Conservation (phyloP, 1,284 basidiomycete genomes). For the Ustilago vetiveriae region DNA sequence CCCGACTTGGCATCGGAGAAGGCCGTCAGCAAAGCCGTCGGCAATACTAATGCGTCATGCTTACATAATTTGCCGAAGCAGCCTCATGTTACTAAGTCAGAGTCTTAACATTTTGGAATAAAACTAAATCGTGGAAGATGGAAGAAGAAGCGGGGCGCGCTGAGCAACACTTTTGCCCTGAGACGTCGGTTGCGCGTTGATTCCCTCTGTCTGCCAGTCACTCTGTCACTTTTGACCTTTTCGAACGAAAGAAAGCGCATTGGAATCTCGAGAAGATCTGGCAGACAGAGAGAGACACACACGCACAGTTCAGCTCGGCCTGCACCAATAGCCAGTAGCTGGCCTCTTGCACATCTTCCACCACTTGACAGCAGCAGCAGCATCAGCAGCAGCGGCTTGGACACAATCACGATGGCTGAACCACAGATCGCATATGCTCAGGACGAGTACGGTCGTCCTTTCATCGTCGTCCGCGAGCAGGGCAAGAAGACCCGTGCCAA, state of each 20-base stretch:
- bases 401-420: slow-evolving; percentile 54
- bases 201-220: too few relatives aligned
- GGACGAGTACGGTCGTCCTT: slow-evolving; percentile 88
- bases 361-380: too few relatives aligned
- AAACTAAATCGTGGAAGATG: slow-evolving; percentile 25
- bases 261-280: background rate
- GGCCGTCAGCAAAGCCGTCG: too few relatives aligned
- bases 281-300: background rate
- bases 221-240: slow-evolving; percentile 27
- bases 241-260: slow-evolving; percentile 20
- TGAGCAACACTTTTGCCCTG: slow-evolving; percentile 16
- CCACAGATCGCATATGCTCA: slow-evolving; percentile 65
- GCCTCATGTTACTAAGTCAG: too few relatives aligned
- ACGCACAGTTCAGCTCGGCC: slow-evolving; percentile 18
- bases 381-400: background rate
- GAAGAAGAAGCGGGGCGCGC: slow-evolving; percentile 33
- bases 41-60: slow-evolving; percentile 12
- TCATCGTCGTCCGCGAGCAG: slow-evolving; percentile 96
- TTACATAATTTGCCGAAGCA: too few relatives aligned
- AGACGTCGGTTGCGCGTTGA: slow-evolving; percentile 6
- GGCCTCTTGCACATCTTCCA: too few relatives aligned
- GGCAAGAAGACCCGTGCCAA: slow-evolving; percentile 92
- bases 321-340: too few relatives aligned
- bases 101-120: slow-evolving; percentile 5
- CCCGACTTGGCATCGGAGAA: slow-evolving; percentile 1